Evolutionary conservation across 306 rosid genomes (phyloP).

Genomic region (Ammopiptanthus mongolicus): DNA sequence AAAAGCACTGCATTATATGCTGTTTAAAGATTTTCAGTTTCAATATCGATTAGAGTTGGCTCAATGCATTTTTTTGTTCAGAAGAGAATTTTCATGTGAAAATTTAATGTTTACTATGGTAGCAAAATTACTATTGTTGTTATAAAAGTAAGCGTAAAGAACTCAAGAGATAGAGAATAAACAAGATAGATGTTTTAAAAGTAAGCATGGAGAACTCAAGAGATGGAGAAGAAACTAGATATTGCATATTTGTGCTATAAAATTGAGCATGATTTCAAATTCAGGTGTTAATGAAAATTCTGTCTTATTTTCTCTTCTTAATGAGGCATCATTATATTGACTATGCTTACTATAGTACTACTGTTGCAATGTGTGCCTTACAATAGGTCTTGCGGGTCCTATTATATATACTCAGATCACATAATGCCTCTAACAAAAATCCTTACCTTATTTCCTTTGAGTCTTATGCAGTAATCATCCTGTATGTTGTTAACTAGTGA

Average conservation of each 20-base stretch:
- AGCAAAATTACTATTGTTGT: not conserved
- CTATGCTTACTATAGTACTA: not conserved
- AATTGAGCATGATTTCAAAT: not conserved
- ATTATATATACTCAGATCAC: not conserved
- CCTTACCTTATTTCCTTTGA: not conserved
- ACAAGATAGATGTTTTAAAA: no score
- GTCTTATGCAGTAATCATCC: not conserved
- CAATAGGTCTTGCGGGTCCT: not conserved
- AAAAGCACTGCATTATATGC: not conserved
- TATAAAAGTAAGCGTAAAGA: no score
- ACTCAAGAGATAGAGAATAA: no score
- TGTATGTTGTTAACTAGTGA: not conserved
- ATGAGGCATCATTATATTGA: not conserved
- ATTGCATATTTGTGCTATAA: not conserved
- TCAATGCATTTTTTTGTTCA: not conserved
- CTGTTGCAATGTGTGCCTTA: not conserved
- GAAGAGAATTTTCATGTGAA: not conserved
- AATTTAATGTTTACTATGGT: not conserved
- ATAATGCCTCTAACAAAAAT: not conserved
- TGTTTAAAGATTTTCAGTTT: not conserved
- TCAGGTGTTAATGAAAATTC: not conserved
- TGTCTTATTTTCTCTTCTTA: not conserved
- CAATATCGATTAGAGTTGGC: not conserved
- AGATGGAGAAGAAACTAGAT: no score
- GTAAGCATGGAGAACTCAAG: no score